Evolutionary conservation across 2,329 filamentous ascomycete genomes (phyloP).

Genomic region (Talaromyces sp.): DNA sequence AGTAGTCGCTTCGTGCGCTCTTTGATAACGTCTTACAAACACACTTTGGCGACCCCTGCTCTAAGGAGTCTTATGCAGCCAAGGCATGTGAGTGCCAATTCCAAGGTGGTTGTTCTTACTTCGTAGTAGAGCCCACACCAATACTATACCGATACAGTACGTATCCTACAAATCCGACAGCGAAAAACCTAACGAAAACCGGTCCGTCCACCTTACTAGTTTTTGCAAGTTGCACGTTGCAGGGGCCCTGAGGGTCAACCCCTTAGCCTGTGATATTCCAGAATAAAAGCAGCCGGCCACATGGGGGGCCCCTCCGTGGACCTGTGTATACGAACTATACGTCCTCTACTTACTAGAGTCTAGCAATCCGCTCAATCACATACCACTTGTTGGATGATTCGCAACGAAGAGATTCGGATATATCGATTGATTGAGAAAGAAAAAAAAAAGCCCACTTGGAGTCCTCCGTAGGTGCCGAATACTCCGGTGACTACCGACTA

Average conservation of each 20-base stretch:
- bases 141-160: too few relatives aligned
- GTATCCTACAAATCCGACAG: neutral
- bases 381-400: too few relatives aligned
- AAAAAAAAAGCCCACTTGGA: neutral
- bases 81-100: neutral
- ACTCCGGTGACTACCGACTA: neutral
- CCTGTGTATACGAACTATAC: neutral
- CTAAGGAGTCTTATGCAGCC: neutral
- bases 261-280: neutral
- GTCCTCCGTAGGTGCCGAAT: neutral
- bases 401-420: neutral
- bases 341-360: neutral
- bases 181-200: neutral
- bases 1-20: neutral
- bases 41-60: neutral
- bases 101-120: neutral
- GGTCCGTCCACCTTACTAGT: neutral
- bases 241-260: neutral
- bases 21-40: neutral
- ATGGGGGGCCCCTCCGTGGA: conserved; percentile 11
- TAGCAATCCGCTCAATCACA: neutral
- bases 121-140: neutral
- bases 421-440: neutral
- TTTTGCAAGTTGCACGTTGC: neutral
- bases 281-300: conserved; percentile 2